Evolutionary conservation across 2,329 filamentous ascomycete species (phyloP), one percentile per base, ranked within the genome.

Genomic region (Aspergillus uvarum): DNA sequence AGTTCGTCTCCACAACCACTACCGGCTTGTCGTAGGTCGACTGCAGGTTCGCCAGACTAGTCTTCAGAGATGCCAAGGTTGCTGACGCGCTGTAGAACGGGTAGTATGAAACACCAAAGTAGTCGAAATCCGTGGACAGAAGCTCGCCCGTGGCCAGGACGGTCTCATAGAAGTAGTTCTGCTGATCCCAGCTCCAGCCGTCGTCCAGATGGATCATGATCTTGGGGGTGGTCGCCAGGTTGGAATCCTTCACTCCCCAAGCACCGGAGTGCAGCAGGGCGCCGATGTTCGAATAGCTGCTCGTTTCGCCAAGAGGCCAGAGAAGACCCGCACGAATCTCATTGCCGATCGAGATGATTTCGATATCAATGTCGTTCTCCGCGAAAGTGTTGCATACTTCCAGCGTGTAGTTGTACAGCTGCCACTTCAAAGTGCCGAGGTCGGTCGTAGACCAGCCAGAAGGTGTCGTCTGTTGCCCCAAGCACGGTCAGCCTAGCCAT

Each of bases 141-240:
- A 88, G 77, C 10, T 79, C 78, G 2, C 83, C 86, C 24, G 77
- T 74, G 7, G 70, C 78, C 0, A 89, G 77, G 0, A 88, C 82
- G 2, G 77, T 79, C 24, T 82, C 81, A 75, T 90, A 91, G 74
- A 85, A 90, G 77, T 81, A 87, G 62, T 88, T 76, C 70, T 91
- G 88, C 2, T 83, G 83, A 3, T 75, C 79, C 86, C 85, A 89
- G 63, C 88, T 82, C 87, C 88, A 92, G n/a, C 89, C 89, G 68
- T 90, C 88, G 72, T 91, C 88, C 3, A 91, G 80, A 68, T 91
- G 89, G 47, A 91, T 84, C 86, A 91, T 87, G 72, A 91, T 89
- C 70, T 87, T 84, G 1, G 88, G 87, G 63, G 83, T 81, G 0
- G 82, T 79, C 47, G 72, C 72, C 26, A 89, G 76, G 3, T 74